Conservation (phyloP, 805 yeast species). For the Ogataea haglerorum region DNA sequence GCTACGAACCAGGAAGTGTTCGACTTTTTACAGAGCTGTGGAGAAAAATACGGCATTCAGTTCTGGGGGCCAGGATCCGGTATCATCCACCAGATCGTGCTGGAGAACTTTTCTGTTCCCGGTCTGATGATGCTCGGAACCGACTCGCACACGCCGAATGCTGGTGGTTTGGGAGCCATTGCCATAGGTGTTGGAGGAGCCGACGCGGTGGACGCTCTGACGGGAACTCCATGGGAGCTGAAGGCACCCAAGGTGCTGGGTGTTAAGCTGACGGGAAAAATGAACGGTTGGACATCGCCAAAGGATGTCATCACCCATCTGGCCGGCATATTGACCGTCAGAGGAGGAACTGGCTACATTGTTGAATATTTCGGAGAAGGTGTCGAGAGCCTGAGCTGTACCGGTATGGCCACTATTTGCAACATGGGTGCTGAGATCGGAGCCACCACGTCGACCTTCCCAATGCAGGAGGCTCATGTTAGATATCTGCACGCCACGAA, state of each 20-base stretch:
- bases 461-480: conserved; percentile 86
- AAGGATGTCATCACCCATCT: conserved; percentile 92
- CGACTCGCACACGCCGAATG: conserved; percentile 97
- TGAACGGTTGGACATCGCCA: conserved; percentile 95
- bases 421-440: conserved; percentile 99
- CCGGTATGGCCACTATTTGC: conserved; percentile 99
- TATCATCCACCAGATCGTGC: conserved; percentile 93
- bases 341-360: conserved; percentile 97
- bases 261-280: conserved; percentile 84
- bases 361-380: conserved; percentile 98
- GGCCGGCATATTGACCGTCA: conserved; percentile 90
- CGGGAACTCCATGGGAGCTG: conserved; percentile 98
- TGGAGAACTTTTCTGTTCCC: conserved; percentile 96
- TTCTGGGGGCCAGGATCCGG: conserved; percentile 99
- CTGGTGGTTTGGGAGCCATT: conserved; percentile 96
- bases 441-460: conserved; percentile 97
- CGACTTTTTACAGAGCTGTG: conserved; percentile 85
- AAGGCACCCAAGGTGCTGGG: conserved; percentile 96
- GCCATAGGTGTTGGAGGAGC: conserved; percentile 99
- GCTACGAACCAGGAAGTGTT: conserved; percentile 90
- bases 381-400: conserved; percentile 81
- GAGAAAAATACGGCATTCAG: conserved; percentile 94
- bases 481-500: conserved; percentile 84
- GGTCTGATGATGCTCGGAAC: conserved; percentile 96
- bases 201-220: conserved; percentile 96